Base-by-base conservation (phyloP, 768 basidiomycete genomes). In the Hericium rajendrae region DNA sequence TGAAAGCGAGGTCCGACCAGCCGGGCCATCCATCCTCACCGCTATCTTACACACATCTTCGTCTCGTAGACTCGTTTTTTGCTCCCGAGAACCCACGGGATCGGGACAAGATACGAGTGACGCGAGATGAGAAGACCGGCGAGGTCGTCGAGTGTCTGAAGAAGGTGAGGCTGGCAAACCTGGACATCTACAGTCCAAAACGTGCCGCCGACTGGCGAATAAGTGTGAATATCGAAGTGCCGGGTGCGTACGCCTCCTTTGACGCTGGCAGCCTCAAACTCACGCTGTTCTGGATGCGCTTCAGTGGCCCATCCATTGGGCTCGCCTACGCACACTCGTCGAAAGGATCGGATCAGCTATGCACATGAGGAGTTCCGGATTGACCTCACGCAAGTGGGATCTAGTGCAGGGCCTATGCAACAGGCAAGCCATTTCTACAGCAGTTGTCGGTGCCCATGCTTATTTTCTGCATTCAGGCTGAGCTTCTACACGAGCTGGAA, bases 291-390 rank as follows among this genome's bases (percentile, higher is more conserved):
- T 32, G 10, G 6, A 28, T 61, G 26, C 48, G 11, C 20, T 49
- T 32, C 59, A 91, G 89, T 82, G n/a, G 62, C 76, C 2, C 86
- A 83, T 63, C 89, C 88, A 0, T 63, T 84, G 48, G 89, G 88
- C 12, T 68, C 79, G 6, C 69, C 86, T 1, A 76, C 78, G 9
- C 73, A 80, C 61, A 78, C 81, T 37, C 79, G 90, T 57, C 76
- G 79, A 73, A 99, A 97, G 73, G 91, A 99, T 71, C 79, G 97
- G 48, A 77, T 97, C 69, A 88, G 90, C 65, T 99, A 99, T 70
- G 74, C 85, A 3, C 97, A 99, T 70, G 94, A 97, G 70, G 85
- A 95, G 61, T 94, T 93, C 68, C 79, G 76, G 61, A 85, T 99
- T 61, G 97, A 99, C 73, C 78, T 99, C 51, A 98, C 97, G 1